These are phyloP conservation scores for Wallacemonas collosoma DNA, from an alignment of 208 protist species.

Conservation along the genomic window DNA sequence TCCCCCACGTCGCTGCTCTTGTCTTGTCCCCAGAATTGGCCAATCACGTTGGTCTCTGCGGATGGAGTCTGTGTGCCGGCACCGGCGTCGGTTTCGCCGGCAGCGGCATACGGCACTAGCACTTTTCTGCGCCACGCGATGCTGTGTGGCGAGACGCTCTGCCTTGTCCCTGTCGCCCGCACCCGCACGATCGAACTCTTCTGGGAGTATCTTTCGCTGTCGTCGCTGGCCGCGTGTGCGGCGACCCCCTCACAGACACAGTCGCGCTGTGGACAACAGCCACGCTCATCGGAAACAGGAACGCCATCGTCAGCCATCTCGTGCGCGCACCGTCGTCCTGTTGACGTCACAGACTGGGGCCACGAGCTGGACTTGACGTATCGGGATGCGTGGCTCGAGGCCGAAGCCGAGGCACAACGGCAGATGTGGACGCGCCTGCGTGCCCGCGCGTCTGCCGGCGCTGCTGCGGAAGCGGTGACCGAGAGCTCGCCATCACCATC, in stretches of 20 bases:
- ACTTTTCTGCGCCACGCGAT: constrained; percentile 44
- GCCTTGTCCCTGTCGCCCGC: constrained; percentile 44
- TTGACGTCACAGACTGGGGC: neutral
- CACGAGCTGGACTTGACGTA: constrained; percentile 18
- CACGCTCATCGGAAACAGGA: too few relatives aligned
- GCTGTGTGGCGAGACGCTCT: constrained; percentile 38
- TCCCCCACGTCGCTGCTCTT: neutral
- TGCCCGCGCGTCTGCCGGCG: neutral
- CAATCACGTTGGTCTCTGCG: constrained; percentile 39
- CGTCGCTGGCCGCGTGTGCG: neutral
- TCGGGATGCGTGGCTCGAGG: constrained; percentile 20
- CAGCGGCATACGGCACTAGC: constrained; percentile 26
- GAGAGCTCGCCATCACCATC: too few relatives aligned
- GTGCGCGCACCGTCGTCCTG: too few relatives aligned
- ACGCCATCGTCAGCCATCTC: too few relatives aligned
- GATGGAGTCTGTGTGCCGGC: constrained; percentile 21
- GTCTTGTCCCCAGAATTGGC: neutral
- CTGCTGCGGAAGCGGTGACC: too few relatives aligned
- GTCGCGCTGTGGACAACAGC: too few relatives aligned
- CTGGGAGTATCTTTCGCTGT: constrained; percentile 6
- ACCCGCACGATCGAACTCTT: neutral
- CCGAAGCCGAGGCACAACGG: constrained; percentile 6
- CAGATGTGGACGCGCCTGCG: neutral
- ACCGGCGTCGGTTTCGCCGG: constrained; percentile 18
- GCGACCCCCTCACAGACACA: neutral